Base-by-base conservation (phyloP, 192 early-diverging fungal species). In the Cetraspora pellucida region DNA sequence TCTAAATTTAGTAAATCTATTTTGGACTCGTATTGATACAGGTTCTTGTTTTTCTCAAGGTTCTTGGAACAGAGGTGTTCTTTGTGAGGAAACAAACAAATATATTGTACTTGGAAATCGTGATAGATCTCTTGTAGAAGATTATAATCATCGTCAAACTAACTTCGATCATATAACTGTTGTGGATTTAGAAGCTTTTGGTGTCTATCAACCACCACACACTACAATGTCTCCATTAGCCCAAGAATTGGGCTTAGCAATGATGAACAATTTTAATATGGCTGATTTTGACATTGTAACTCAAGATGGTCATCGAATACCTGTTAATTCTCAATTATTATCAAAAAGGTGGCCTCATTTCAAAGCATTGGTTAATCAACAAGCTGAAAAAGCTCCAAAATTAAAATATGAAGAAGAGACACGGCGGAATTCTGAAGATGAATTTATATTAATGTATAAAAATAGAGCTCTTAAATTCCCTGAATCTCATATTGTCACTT, bases 101-200 rank as follows among this genome's bases (percentile, higher is more conserved):
- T 89, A 91, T 74, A 75, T 92, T 14, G 87, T 93, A 37, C 91
- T 94, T 84, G 93, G 93, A 21, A 87, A 94, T 77, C 87, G 83
- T 52, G 82, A 85, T 14, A 85, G 93, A 25, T 87, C 81, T 46
- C 82, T 93, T 66, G 82, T 88, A 5, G 90, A 93, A 59, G 93
- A 94, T 78, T 94, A 94, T 72, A 88, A 92, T 77, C 86, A 92
- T 57, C 86, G 93, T 46, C 91, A 92, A 71, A 87, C 90, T 61
- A 94, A 94, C 79, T 94, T 93, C 82, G 86, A 89, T 76, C 90
- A 94, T 70, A 81, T 92, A 64, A 87, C 90, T 25, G 85, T 90
- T 10, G 86, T 94, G 5, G 88, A 92, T 67, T 74, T 93, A 72
- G 89, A 92, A 44, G 92, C 92, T 0, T 91, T 94, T 78, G 93